Conservation (phyloP, 2,329 filamentous ascomycete species). For the Neofusicoccum ribis region DNA sequence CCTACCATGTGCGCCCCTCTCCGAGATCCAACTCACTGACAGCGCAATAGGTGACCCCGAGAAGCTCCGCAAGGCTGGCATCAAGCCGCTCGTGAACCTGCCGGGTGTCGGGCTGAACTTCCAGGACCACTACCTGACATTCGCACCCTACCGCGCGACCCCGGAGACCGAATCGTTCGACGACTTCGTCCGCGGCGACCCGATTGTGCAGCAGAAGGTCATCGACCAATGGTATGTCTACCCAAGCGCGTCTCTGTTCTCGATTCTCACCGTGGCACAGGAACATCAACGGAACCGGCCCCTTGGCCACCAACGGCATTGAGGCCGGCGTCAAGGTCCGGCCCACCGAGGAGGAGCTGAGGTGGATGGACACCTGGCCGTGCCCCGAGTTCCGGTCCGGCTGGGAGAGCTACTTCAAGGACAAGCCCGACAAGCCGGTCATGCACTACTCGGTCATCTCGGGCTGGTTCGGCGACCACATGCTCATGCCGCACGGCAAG, state of each 20-base stretch:
- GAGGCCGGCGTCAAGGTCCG: slow-evolving; percentile 78
- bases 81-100: slow-evolving; percentile 69
- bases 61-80: slow-evolving; percentile 68
- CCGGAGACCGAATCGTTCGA: slow-evolving; percentile 77
- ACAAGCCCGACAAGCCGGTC: slow-evolving; percentile 82
- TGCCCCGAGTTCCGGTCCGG: slow-evolving; percentile 72
- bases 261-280: background rate
- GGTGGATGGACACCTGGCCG: slow-evolving; percentile 70
- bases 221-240: slow-evolving; percentile 67
- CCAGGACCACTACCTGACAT: slow-evolving; percentile 65
- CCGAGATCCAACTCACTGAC: background rate
- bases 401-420: slow-evolving; percentile 80
- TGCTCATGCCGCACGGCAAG: slow-evolving; percentile 69
- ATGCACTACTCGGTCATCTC: slow-evolving; percentile 83
- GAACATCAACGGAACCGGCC: slow-evolving; percentile 74
- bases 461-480: slow-evolving; percentile 49
- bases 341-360: slow-evolving; percentile 67
- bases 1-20: slow-evolving; percentile 13
- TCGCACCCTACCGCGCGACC: slow-evolving; percentile 70
- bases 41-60: slow-evolving; percentile 58
- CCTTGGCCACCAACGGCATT: slow-evolving; percentile 75
- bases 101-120: slow-evolving; percentile 75
- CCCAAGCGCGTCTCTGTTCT: background rate
- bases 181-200: slow-evolving; percentile 74
- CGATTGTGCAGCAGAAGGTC: slow-evolving; percentile 70